Percentiles rank a stretch among this genome's conserved stretches.
Evolutionary conservation across 306 rosid genomes (phyloP).

Genomic region (Elaeagnus macrophylla): DNA sequence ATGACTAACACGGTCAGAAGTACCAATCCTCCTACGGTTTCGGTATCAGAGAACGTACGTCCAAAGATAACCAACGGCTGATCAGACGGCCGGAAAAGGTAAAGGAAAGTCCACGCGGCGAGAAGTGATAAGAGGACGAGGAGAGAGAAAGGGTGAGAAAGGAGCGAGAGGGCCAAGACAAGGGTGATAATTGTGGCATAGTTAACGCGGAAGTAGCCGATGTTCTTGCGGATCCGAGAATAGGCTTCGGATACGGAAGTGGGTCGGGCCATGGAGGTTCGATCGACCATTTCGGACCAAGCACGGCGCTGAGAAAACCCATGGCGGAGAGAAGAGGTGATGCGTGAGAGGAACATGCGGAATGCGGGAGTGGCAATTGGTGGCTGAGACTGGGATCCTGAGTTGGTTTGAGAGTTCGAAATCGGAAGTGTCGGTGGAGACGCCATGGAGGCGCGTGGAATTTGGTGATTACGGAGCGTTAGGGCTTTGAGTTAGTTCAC

Average conservation of each 20-base stretch:
- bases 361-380: conserved; percentile 76
- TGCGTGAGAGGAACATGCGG: conserved; percentile 72
- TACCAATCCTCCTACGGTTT: conserved; percentile 53
- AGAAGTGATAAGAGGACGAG: conserved; percentile 68
- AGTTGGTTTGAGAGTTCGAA: conserved; percentile 36
- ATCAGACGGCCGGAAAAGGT: conserved; percentile 73
- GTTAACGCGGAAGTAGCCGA: conserved; percentile 79
- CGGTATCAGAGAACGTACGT: conserved; percentile 75
- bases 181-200: conserved; percentile 52
- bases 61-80: conserved; percentile 71
- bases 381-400: conserved; percentile 35
- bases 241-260: conserved; percentile 75
- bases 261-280: conserved; percentile 54
- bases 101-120: conserved; percentile 71
- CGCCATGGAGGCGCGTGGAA: conserved; percentile 42
- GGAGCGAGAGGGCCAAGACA: conserved; percentile 66
- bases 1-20: conserved; percentile 58
- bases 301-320: conserved; percentile 89
- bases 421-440: conserved; percentile 74
- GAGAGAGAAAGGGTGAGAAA: conserved; percentile 76
- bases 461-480: not conserved
- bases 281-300: conserved; percentile 74
- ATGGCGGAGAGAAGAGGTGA: conserved; percentile 49
- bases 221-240: conserved; percentile 85
- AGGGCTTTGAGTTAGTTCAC: not conserved